These are phyloP conservation scores for Phytophthora hybrid DNA, from an alignment of 352 stramenopile genomes.

Conservation along the genomic window DNA sequence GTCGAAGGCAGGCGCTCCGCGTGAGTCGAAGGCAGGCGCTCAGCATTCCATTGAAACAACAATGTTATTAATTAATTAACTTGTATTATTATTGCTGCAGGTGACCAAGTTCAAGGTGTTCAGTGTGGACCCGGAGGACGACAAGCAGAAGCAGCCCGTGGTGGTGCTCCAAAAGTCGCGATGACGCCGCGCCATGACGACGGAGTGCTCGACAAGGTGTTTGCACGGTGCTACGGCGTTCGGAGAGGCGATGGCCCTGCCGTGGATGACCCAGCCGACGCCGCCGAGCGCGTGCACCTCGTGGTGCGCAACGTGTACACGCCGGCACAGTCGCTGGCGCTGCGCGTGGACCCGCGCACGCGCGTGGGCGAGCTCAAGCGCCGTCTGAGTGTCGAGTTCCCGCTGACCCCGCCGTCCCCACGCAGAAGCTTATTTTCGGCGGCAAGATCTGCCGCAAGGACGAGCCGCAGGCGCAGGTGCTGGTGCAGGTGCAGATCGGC, in stretches of 20 bases:
- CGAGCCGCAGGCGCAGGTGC: constrained; percentile 51
- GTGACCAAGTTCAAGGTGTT: constrained; percentile 46
- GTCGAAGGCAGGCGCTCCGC: constrained; percentile 16
- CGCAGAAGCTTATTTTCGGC: constrained; percentile 89
- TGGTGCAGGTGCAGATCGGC: constrained; percentile 52
- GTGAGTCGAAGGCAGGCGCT: constrained; percentile 12
- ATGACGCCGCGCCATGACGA: constrained; percentile 4
- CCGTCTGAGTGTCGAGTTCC: constrained; percentile 58
- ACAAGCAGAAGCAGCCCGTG: constrained; percentile 18
- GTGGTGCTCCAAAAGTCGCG: constrained; percentile 32
- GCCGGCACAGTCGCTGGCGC: constrained; percentile 56
- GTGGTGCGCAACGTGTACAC: constrained; percentile 87
- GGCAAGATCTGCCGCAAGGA: constrained; percentile 86
- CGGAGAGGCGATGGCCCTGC: not conserved
- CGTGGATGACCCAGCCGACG: constrained; percentile 33
- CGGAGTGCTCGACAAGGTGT: constrained; percentile 25
- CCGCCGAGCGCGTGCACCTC: constrained; percentile 54
- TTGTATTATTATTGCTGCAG: constrained; percentile 12
- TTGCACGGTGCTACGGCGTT: constrained; percentile 5
- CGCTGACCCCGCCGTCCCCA: constrained; percentile 47
- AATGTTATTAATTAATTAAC: too few species aligned
- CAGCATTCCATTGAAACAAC: too few species aligned
- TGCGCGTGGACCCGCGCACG: constrained; percentile 45
- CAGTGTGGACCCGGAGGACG: constrained; percentile 13
- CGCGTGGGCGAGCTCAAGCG: constrained; percentile 72